Evolutionary conservation across 495 filamentous ascomycete species (phyloP).

Genomic region (Beverwykella pulmonaria): DNA sequence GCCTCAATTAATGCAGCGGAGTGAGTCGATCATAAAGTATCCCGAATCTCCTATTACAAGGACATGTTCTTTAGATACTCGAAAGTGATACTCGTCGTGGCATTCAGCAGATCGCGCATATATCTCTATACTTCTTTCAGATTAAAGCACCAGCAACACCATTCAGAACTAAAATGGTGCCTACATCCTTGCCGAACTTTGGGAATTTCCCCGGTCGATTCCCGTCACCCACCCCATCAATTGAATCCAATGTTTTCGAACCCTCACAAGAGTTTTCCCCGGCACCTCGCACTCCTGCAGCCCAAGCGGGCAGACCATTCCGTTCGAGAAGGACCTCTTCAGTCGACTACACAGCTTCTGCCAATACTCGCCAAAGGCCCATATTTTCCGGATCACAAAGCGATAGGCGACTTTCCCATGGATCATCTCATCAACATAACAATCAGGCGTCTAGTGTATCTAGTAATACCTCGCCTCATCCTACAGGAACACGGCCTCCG

Average conservation of each 20-base stretch:
- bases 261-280: not conserved
- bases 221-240: not conserved
- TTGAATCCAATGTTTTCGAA: not conserved
- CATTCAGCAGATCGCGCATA: not conserved
- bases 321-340: not conserved
- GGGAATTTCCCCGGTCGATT: not conserved
- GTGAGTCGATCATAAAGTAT: not conserved
- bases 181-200: not conserved
- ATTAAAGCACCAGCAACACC: not conserved
- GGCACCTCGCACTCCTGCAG: not conserved
- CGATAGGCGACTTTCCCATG: not conserved
- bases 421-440: not conserved
- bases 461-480: not conserved
- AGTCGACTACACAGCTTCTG: not conserved
- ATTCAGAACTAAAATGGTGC: not conserved
- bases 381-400: not conserved
- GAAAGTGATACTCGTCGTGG: not conserved
- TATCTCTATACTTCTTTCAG: not conserved
- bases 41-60: not conserved
- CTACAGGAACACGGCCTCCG: not conserved
- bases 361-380: not conserved
- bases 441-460: not conserved
- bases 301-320: not conserved
- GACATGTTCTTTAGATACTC: not conserved
- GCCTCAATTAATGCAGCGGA: not conserved